Conservation (phyloP, 257 asterid genomes). For the Coffea canephora region DNA sequence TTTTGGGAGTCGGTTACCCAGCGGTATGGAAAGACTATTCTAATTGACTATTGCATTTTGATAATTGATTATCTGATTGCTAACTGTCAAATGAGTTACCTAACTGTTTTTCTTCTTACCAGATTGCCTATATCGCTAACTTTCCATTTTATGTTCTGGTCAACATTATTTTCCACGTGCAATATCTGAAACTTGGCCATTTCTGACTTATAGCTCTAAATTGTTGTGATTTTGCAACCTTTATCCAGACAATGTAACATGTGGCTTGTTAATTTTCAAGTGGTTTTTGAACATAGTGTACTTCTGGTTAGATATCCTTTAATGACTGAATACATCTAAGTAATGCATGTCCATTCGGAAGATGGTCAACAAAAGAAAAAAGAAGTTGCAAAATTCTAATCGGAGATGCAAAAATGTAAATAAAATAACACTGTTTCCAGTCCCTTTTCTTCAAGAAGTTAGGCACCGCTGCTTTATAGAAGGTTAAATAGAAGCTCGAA, state of each 20-base stretch:
- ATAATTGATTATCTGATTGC: background rate
- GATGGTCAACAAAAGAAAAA: background rate
- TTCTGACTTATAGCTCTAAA: background rate
- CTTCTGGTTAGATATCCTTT: background rate
- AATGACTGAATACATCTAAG: background rate
- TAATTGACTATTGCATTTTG: background rate
- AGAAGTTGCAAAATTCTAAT: background rate
- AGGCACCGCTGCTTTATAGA: background rate
- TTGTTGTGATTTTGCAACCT: background rate
- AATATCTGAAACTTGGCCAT: background rate
- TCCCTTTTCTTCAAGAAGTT: background rate
- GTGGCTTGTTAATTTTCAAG: background rate
- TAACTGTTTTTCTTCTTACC: background rate
- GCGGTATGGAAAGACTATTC: background rate
- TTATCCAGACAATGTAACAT: no score
- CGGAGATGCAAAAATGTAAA: background rate
- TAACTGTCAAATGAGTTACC: background rate
- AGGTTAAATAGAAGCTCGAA: no score
- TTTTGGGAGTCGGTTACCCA: background rate
- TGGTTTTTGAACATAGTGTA: background rate
- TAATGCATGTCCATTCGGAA: background rate
- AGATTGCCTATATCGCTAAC: background rate
- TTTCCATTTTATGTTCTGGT: background rate
- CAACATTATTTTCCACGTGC: background rate
- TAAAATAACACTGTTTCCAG: background rate